Base-by-base conservation (phyloP, 2,329 filamentous ascomycete genomes). In the Arthrobotrys pseudoclavata region DNA sequence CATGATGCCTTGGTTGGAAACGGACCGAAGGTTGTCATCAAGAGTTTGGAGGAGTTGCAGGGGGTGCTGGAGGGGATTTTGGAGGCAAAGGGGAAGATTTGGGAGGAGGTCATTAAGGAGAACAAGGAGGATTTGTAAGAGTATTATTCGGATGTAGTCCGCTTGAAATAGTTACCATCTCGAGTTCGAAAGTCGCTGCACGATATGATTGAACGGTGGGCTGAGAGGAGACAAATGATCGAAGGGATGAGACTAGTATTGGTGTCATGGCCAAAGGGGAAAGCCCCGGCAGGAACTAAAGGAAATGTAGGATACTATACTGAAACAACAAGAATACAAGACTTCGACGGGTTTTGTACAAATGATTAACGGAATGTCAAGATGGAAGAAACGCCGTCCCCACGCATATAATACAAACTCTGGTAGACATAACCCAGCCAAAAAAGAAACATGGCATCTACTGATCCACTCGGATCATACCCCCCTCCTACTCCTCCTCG, bases 251-350 rank as follows among this genome's bases (percentile, higher is more conserved):
- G 20, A 42, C 55, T 60, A 34, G 52, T 60, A 60, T 60, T 60
- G 55, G 18, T n/a, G 55, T 60, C 55, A 18, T 60, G 26, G 34
- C 52, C 13, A n/a, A 10, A 34, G 34, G 42, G 55, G 12, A 42
- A 42, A 20, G 55, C 34, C n/a, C 55, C 20, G 26, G 20, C 55
- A 7, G 20, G n/a, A 63, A 63, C 40, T 31, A 18, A 63, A 48
- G 42, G 42, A 50, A 50, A 48, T 40, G 55, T 60, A 60, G 55
- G 24, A 60, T 42, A 60, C 34, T 60, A 26, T 42, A 20, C 29
- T 52, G 31, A 53, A 55, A 20, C 37, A 53, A 85, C 97, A 72
- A 71, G 94, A 94, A 0, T 94, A 79, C 90, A 88, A 37, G 87
- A 89, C 20, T 34, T 42, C 31, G 31, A 50, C 84, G 84, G 78